These are phyloP conservation scores for Aspergillus bridgeri DNA, from an alignment of 495 filamentous ascomycete species.

Conservation along the genomic window DNA sequence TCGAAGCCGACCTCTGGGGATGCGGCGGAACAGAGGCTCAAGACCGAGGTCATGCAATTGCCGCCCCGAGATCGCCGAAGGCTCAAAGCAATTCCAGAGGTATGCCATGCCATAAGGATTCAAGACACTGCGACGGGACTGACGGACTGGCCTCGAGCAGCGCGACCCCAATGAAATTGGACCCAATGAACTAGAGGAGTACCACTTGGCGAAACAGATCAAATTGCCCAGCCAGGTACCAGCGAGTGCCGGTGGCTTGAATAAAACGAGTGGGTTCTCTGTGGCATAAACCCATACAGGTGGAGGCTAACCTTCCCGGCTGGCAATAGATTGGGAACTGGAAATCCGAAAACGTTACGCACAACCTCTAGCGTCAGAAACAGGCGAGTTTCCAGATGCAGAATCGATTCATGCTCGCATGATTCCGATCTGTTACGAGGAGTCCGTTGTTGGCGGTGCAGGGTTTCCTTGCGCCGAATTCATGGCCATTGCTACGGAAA, in stretches of 20 bases:
- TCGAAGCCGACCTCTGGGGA: constrained; percentile 81
- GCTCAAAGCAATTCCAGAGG: constrained; percentile 73
- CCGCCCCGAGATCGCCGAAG: constrained; percentile 80
- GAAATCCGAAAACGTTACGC: constrained; percentile 92
- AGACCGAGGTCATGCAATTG: constrained; percentile 92
- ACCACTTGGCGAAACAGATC: constrained; percentile 64
- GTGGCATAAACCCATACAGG: background rate
- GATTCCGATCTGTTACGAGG: constrained; percentile 91
- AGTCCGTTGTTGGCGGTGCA: constrained; percentile 74
- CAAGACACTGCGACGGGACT: background rate
- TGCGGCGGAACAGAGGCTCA: constrained; percentile 84
- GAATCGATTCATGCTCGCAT: constrained; percentile 78
- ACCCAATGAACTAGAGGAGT: constrained; percentile 63
- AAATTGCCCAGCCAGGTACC: constrained; percentile 68
- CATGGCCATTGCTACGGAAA: constrained; percentile 87
- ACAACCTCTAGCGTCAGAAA: constrained; percentile 81
- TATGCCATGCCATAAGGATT: constrained; percentile 23
- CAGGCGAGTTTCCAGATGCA: constrained; percentile 86
- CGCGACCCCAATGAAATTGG: constrained; percentile 63
- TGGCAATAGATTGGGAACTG: constrained; percentile 69
- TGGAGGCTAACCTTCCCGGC: constrained; percentile 20
- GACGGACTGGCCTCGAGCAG: constrained; percentile 30
- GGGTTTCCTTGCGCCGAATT: constrained; percentile 71
- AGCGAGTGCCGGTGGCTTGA: constrained; percentile 77
- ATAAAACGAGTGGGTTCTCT: constrained; percentile 77